Evolutionary conservation across 1,284 basidiomycete species (phyloP).

Genomic region (Acaromyces ingoldii): DNA sequence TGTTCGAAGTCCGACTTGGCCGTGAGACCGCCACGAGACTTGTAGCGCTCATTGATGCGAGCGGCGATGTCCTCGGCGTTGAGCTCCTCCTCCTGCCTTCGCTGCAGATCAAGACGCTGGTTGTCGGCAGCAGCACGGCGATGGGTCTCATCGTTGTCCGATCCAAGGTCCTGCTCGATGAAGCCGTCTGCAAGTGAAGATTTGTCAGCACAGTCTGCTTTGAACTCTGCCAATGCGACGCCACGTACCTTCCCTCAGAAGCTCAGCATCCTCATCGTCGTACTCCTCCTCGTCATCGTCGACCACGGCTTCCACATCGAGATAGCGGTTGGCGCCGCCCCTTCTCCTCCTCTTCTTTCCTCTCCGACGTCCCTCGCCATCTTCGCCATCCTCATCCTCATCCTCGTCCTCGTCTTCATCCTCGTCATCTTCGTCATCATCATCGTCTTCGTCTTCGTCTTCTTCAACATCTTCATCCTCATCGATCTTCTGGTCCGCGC

Average conservation of each 20-base stretch:
- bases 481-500: constrained; percentile 5
- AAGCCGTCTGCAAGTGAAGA: constrained; percentile 59
- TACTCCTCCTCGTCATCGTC: constrained; percentile 61
- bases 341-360: constrained; percentile 32
- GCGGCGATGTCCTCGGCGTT: constrained; percentile 82
- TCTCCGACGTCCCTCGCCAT: constrained; percentile 21
- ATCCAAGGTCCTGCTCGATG: constrained; percentile 67
- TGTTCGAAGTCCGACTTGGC: constrained; percentile 61
- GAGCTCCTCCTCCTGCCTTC: constrained; percentile 72
- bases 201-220: constrained; percentile 6
- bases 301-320: constrained; percentile 85
- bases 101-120: constrained; percentile 69
- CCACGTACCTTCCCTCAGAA: constrained; percentile 55
- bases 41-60: constrained; percentile 76
- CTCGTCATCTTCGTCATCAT: constrained; percentile 39
- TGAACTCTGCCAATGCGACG: not conserved
- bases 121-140: constrained; percentile 61
- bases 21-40: constrained; percentile 52
- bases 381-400: constrained; percentile 37
- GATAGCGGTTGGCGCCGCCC: constrained; percentile 65
- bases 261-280: constrained; percentile 51
- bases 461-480: constrained; percentile 25
- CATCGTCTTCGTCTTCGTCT: constrained; percentile 24
- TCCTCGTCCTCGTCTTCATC: constrained; percentile 45
- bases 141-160: constrained; percentile 61